These are phyloP conservation scores for Kwoniella sp. DNA, from an alignment of 768 basidiomycete genomes.

Conservation along the genomic window DNA sequence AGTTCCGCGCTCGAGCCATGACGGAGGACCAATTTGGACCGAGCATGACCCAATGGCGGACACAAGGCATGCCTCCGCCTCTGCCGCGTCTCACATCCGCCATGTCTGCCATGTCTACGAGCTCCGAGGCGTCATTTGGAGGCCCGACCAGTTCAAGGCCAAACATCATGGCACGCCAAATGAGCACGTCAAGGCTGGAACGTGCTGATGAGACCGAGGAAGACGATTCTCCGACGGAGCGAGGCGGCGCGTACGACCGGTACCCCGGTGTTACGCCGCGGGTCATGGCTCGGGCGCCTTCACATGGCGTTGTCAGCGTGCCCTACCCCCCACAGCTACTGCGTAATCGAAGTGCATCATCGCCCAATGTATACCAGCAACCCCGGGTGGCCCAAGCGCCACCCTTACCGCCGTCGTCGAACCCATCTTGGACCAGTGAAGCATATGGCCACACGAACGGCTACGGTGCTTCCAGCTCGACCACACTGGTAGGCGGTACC, in stretches of 20 bases:
- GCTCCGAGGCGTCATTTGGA: conserved; percentile 39
- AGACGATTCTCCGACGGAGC: conserved; percentile 22
- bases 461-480: conserved; percentile 15
- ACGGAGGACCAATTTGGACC: conserved; percentile 66
- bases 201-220: conserved; percentile 36
- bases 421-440: not conserved
- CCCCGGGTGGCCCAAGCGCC: conserved; percentile 17
- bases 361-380: conserved; percentile 52
- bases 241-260: conserved; percentile 12
- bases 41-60: conserved; percentile 64
- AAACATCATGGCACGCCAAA: conserved; percentile 13
- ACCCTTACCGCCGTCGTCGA: conserved; percentile 6
- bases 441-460: not conserved
- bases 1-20: conserved; percentile 60
- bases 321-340: conserved; percentile 40
- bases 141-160: not conserved
- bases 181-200: conserved; percentile 14
- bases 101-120: conserved; percentile 41
- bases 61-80: conserved; percentile 50
- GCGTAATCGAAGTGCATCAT: conserved; percentile 51
- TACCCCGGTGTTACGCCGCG: conserved; percentile 24
- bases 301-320: conserved; percentile 26
- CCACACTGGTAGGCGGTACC: conserved; percentile 34
- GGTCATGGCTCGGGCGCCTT: conserved; percentile 34
- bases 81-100: conserved; percentile 44